phyloP scores from a whole-genome alignment of 2,329 filamentous ascomycete genomes.

The Neurospora crassa region DNA sequence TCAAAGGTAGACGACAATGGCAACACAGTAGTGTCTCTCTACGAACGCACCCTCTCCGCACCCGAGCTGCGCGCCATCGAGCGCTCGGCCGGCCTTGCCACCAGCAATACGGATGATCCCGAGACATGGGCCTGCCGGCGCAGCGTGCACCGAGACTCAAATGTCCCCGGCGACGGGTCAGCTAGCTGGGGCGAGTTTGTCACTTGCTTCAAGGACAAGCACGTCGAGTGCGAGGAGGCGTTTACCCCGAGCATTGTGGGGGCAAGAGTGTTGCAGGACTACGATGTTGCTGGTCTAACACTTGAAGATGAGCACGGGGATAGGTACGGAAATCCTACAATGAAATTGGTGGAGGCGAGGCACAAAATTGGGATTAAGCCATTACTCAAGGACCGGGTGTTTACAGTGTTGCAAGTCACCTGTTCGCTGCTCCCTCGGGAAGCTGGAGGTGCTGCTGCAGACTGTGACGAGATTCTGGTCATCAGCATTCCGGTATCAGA shows the following conservation, averaged over 20 bases:
- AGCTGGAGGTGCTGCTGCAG: constrained; percentile 1
- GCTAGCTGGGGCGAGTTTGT: constrained; percentile 58
- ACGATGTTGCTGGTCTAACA: background rate
- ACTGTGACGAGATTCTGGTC: constrained; percentile 39
- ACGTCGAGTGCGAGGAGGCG: constrained; percentile 44
- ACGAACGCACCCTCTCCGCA: constrained; percentile 38
- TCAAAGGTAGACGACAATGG: constrained; percentile 31
- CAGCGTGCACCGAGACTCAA: constrained; percentile 48
- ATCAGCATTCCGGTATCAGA: constrained; percentile 43
- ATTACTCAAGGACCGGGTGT: constrained; percentile 54
- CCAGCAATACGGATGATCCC: background rate
- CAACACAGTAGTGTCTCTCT: constrained; percentile 41
- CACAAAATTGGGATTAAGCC: constrained; percentile 46
- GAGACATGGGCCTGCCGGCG: constrained; percentile 58
- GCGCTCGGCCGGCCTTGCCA: background rate
- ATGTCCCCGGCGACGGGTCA: constrained; percentile 33
- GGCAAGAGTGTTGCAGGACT: constrained; percentile 23
- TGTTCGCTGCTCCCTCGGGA: constrained; percentile 20
- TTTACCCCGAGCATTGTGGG: constrained; percentile 49
- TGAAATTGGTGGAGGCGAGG: constrained; percentile 53
- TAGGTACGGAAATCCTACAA: constrained; percentile 37
- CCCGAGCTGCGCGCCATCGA: constrained; percentile 26
- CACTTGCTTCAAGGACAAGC: constrained; percentile 45
- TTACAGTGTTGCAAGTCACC: constrained; percentile 56
- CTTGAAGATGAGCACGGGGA: constrained; percentile 31